Conservation (phyloP, 2,329 filamentous ascomycete species). For the Myriangium duriaei region DNA sequence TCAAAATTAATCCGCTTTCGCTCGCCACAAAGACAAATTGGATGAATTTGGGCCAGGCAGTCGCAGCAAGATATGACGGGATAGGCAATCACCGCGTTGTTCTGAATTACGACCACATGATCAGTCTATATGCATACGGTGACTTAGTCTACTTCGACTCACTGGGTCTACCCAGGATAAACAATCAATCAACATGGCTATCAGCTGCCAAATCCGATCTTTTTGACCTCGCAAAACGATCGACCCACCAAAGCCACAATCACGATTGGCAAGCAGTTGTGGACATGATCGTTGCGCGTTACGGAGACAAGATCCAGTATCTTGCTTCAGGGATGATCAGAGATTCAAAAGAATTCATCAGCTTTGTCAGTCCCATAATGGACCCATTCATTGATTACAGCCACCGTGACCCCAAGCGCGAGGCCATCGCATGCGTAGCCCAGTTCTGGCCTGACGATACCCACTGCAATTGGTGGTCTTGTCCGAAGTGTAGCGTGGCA, state of each 20-base stretch:
- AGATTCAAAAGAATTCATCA: conserved; percentile 15
- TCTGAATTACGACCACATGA: conserved; percentile 37
- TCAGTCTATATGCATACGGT: conserved; percentile 33
- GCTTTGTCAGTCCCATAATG: conserved; percentile 20
- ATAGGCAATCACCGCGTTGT: conserved; percentile 32
- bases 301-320: conserved; percentile 41
- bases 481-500: conserved; percentile 12
- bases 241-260: conserved; percentile 2
- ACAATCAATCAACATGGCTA: conserved; percentile 15
- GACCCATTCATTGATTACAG: conserved; percentile 28
- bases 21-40: not conserved
- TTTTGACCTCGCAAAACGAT: conserved; percentile 14
- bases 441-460: conserved; percentile 27
- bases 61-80: conserved; percentile 31
- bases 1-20: conserved; percentile 20
- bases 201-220: conserved; percentile 13
- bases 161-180: conserved; percentile 27
- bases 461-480: conserved; percentile 11
- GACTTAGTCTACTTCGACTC: conserved; percentile 24
- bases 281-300: conserved; percentile 54
- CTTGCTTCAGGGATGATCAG: conserved; percentile 18
- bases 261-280: conserved; percentile 55
- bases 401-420: conserved; percentile 24
- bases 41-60: conserved; percentile 26
- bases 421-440: conserved; percentile 35